Percentiles rank a stretch among this genome's conserved stretches.
phyloP scores from a whole-genome alignment of 208 protist species.

The Leishmania braziliensis region DNA sequence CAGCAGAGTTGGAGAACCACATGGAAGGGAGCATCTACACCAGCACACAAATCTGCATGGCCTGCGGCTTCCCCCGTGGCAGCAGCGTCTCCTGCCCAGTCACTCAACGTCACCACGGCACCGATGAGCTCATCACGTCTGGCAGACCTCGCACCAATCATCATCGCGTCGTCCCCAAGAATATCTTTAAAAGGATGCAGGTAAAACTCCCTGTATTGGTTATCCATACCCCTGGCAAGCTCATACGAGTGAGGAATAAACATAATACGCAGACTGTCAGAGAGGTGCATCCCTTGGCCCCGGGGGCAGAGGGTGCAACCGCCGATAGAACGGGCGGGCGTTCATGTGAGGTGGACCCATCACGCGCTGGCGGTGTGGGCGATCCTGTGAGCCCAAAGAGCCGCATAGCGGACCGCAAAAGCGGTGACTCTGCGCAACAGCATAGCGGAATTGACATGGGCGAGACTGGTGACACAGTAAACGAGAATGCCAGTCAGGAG shows the following conservation, averaged over 20 bases:
- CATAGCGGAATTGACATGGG: conserved; percentile 6
- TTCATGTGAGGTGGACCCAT: not conserved
- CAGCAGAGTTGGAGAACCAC: conserved; percentile 45
- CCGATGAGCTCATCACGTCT: conserved; percentile 28
- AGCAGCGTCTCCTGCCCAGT: conserved; percentile 54
- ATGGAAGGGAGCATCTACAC: conserved; percentile 43
- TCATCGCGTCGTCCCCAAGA: conserved; percentile 12
- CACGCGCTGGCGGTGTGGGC: not conserved
- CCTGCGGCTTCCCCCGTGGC: conserved; percentile 39
- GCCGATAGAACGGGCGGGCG: not conserved
- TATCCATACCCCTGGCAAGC: not conserved
- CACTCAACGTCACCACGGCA: conserved; percentile 56
- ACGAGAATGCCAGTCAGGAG: not conserved
- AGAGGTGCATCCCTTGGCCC: conserved; percentile 1
- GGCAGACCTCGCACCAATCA: conserved; percentile 5
- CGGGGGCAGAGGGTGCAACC: not conserved
- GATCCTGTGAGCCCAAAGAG: not conserved
- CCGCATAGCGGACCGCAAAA: not conserved
- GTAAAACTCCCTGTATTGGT: conserved; percentile 19
- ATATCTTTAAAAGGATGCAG: conserved; percentile 15
- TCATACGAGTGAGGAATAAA: conserved; percentile 9
- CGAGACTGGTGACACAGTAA: conserved; percentile 6
- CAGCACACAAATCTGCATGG: conserved; percentile 40
- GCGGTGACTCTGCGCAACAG: not conserved
- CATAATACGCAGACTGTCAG: not conserved